Evolutionary conservation across 176 grass and related monocot genomes (phyloP), one percentile per base, ranked within the genome.

Genomic region (Juncus inflexus): DNA sequence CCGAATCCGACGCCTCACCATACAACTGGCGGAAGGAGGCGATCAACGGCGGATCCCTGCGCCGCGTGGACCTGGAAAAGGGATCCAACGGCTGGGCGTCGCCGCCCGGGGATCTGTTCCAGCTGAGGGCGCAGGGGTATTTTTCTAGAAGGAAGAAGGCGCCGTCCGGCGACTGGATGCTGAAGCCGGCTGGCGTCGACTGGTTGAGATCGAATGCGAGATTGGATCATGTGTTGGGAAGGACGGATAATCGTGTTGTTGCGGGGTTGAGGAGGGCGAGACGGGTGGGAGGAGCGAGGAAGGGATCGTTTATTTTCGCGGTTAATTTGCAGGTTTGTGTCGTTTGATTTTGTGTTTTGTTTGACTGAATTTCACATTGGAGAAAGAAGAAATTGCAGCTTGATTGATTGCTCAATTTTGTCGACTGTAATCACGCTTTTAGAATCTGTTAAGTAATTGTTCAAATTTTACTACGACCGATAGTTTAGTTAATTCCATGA

Each of bases 71-170:
- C 83, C 83, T 95, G 4, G 71, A 87, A 7, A 50, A 62, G 11
- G 91, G 91, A 57, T 35, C 86, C 71, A 90, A 95, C 65, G 91
- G 94, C 7, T 99, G 94, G 94, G 94, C 94, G 9, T 86, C 94
- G 42, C 94, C 94, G 9, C 89, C 89, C 14, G 94, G 85, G 11
- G 83, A 90, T 66, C 77, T 99, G 14, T 99, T 99, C 85, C 68
- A 77, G 6, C 77, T 99, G 37, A 86, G 94, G 35, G 67, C 83
- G 5, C 65, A 66, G 4, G 73, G 76, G 0, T 99, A 92, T 43
- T 92, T 99, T 55, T 62, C 82, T 28, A 77, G 83, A 39, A 63
- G 36, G 52, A 99, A 92, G 77, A 59, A 76, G 28, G 75, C 76
- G 0, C 81, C 94, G 1, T 37, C 73, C 5, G 58, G 83, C 0